These are phyloP conservation scores for Gracilaria vermiculophylla DNA, from an alignment of 23 red algal species.

Conservation along the genomic window DNA sequence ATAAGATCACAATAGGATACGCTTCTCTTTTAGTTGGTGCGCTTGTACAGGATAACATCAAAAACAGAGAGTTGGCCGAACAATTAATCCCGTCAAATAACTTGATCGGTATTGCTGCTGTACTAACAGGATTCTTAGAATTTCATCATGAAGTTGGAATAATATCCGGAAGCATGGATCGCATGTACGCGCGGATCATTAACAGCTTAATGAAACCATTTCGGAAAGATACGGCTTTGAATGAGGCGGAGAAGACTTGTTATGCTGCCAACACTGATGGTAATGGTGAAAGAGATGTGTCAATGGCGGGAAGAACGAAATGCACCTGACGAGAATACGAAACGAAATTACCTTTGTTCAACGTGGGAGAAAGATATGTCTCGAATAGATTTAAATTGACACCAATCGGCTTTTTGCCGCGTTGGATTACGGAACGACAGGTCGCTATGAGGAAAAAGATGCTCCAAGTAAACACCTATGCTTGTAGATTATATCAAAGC, in stretches of 20 bases:
- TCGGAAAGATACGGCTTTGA: background rate
- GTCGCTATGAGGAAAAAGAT: too few relatives aligned
- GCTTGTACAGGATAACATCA: background rate
- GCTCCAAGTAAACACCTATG: too few relatives aligned
- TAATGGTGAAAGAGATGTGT: background rate
- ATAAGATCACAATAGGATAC: slow-evolving; percentile 51
- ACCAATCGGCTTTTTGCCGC: too few relatives aligned
- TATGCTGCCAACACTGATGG: background rate
- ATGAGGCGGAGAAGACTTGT: background rate
- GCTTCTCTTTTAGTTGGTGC: slow-evolving; percentile 52
- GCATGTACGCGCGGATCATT: slow-evolving; percentile 44
- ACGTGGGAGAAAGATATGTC: too few relatives aligned
- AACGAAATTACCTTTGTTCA: too few relatives aligned
- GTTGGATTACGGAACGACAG: too few relatives aligned
- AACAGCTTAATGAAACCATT: background rate
- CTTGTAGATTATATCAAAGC: too few relatives aligned
- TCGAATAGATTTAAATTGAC: too few relatives aligned
- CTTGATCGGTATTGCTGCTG: slow-evolving; percentile 25
- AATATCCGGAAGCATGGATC: slow-evolving; percentile 44
- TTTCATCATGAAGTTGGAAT: slow-evolving; percentile 73
- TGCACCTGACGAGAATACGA: background rate
- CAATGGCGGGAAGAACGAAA: background rate
- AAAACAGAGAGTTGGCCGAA: slow-evolving; percentile 28
- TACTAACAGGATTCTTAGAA: slow-evolving; percentile 54
- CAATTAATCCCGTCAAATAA: background rate